phyloP scores from a whole-genome alignment of 2,329 filamentous ascomycete species.

The Phaeosphaeriaceae sp. region DNA sequence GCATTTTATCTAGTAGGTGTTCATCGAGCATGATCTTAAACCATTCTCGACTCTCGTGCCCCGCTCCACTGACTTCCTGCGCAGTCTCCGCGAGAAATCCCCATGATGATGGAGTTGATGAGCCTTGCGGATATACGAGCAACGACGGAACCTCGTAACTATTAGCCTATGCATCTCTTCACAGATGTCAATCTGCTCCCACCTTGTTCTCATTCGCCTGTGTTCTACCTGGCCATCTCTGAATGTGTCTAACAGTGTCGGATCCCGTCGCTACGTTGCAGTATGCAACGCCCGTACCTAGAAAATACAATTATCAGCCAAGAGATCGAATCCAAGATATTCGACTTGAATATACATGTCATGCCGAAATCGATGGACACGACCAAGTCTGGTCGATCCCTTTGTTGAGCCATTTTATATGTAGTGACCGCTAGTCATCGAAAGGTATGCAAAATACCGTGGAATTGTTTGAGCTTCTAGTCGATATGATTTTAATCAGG shows the following conservation, averaged over 20 bases:
- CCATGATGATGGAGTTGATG: conserved; percentile 54
- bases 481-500: too few relatives aligned
- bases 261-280: conserved; percentile 42
- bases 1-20: conserved; percentile 42
- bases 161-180: background rate
- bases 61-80: conserved; percentile 47
- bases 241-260: conserved; percentile 37
- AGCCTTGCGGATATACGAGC: conserved; percentile 55
- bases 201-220: conserved; percentile 60
- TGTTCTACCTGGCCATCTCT: conserved; percentile 61
- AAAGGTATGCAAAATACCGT: too few relatives aligned
- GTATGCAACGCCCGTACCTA: conserved; percentile 46
- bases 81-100: conserved; percentile 57
- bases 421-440: too few relatives aligned
- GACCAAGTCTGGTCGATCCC: conserved; percentile 35
- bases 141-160: conserved; percentile 54
- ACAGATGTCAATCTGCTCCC: background rate
- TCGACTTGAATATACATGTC: conserved; percentile 35
- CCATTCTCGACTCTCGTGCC: conserved; percentile 55
- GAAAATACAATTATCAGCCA: background rate
- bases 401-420: conserved; percentile 6
- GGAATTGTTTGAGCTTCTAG: too few relatives aligned
- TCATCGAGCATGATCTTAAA: conserved; percentile 63
- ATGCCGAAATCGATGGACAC: conserved; percentile 44
- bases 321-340: too few relatives aligned